phyloP scores from a whole-genome alignment of 2,329 filamentous ascomycete species.

The Aspergillus terreus region DNA sequence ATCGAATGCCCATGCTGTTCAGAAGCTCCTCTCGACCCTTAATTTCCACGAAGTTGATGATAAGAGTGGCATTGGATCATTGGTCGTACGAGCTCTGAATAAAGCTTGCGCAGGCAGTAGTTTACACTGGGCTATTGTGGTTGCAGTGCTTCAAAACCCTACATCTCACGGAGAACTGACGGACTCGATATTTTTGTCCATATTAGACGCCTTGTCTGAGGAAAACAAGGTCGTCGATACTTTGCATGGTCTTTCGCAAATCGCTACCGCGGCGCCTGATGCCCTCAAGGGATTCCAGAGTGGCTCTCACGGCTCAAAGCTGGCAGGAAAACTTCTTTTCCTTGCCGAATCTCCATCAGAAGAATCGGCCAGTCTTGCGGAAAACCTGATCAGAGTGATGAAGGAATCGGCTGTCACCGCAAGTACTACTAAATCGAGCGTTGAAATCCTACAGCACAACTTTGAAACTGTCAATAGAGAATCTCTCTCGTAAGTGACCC shows the following conservation, averaged over 20 bases:
- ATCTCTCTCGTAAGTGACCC: conserved; percentile 43
- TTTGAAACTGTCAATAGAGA: conserved; percentile 43
- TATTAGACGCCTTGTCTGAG: conserved; percentile 41
- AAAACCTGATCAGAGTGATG: conserved; percentile 30
- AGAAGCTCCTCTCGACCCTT: conserved; percentile 36
- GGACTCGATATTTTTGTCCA: conserved; percentile 33
- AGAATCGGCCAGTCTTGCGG: conserved; percentile 43
- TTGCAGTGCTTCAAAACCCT: conserved; percentile 36
- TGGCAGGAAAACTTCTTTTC: conserved; percentile 51
- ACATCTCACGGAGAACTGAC: conserved; percentile 30
- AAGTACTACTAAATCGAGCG: conserved; percentile 43
- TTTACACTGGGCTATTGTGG: conserved; percentile 37
- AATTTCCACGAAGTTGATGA: conserved; percentile 35
- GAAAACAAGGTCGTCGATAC: conserved; percentile 32
- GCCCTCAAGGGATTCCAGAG: conserved; percentile 43
- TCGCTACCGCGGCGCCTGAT: conserved; percentile 38
- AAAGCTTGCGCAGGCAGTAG: conserved; percentile 34
- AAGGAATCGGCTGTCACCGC: conserved; percentile 36
- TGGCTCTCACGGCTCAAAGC: conserved; percentile 44
- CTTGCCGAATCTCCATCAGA: conserved; percentile 53
- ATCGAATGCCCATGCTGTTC: conserved; percentile 32
- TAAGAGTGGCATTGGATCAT: conserved; percentile 29
- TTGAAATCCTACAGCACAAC: conserved; percentile 51
- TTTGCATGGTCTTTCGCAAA: conserved; percentile 44
- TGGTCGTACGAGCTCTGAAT: conserved; percentile 34